Base-by-base conservation (phyloP, 257 asterid genomes). In the Cruciata laevipes region DNA sequence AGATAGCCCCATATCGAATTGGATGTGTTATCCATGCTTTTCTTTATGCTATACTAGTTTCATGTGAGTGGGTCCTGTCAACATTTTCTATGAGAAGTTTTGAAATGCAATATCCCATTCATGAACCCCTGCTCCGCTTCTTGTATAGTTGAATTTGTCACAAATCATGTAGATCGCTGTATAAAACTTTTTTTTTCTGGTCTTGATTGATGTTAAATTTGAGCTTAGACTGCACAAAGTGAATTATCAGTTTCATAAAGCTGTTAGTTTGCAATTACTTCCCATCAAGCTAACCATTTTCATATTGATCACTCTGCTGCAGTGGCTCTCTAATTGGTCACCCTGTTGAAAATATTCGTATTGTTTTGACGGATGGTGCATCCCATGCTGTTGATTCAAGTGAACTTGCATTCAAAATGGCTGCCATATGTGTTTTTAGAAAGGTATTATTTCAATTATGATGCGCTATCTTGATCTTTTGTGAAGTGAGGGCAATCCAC, bases 301-400 rank as follows among this genome's bases (percentile, higher is more conserved):
- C 65, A 42, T 12, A 11, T 42, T 12, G 51, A 42, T 61, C 67
- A 75, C 66, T 5, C 51, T 3, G 72, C 66, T 78, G 61, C 91
- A 94, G 99, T 84, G 99, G 99, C 61, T 88, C 99, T 68, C 86
- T 90, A 71, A 94, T 94, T 61, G 99, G 99, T 74, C 97, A 94
- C 73, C 98, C 99, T 16, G 98, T 94, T 52, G 98, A 90, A 78
- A 90, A 90, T 77, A 82, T 90, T 32, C 96, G 95, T 66, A 66
- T 94, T 65, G 92, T 81, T 80, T 81, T 94, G 84, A 90, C 83
- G 58, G 99, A 94, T 70, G 99, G 99, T 73, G 85, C 89, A 57
- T 72, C 99, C 69, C 99, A 94, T 81, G 81, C 96, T 61, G 98
- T 94, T 79, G 99, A 94, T 87, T 94, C 99, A 58, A 94, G 97